A percentile compares a stretch with the other conserved stretches of the same genome.
Conservation (phyloP, 2,329 filamentous ascomycete species). For the Colletotrichum gloeosporioides region DNA sequence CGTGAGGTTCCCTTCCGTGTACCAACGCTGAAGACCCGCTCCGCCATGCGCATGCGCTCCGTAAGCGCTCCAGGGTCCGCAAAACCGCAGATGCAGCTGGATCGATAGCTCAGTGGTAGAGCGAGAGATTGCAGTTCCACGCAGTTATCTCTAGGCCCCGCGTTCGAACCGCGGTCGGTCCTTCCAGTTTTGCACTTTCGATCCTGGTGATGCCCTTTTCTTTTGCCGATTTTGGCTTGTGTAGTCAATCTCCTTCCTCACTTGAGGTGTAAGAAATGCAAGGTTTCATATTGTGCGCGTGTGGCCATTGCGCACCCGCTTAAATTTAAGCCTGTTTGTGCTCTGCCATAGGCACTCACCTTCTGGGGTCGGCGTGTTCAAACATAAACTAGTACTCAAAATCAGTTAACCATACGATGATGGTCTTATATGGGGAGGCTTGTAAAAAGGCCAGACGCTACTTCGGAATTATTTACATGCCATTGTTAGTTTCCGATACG, state of each 20-base stretch:
- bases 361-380: not conserved
- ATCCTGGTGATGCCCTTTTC: not conserved
- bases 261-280: not conserved
- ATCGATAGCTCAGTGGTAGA: conserved; percentile 11
- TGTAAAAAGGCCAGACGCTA: not conserved
- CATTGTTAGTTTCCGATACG: not conserved
- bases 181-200: not conserved
- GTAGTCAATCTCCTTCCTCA: not conserved
- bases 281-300: not conserved
- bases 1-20: not conserved
- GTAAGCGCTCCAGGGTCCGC: not conserved
- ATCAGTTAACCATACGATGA: not conserved
- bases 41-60: not conserved
- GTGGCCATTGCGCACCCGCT: not conserved
- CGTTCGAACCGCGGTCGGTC: conserved; percentile 22
- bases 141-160: conserved; percentile 21
- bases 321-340: not conserved
- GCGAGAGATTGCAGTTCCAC: conserved; percentile 17
- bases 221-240: not conserved
- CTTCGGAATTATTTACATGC: not conserved
- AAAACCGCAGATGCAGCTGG: not conserved
- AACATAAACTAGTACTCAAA: not conserved
- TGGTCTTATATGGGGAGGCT: not conserved
- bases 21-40: not conserved
- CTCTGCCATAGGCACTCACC: not conserved